Evolutionary conservation across 148 eudicot genomes (phyloP).

Genomic region (Rhododendron simsii): DNA sequence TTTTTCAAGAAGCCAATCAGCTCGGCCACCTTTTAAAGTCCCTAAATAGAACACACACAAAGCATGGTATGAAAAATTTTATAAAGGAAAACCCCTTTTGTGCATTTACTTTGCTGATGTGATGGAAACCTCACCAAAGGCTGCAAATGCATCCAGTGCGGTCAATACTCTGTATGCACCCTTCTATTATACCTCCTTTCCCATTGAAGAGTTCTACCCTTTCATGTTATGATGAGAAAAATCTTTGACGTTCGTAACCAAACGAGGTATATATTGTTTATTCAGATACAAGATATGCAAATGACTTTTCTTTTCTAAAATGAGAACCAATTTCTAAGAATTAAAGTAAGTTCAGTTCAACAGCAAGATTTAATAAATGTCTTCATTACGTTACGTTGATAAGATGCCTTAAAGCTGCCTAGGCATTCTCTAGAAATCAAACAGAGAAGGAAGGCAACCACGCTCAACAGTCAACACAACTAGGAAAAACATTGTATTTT

Average conservation of each 20-base stretch:
- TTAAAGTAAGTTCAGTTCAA: neutral
- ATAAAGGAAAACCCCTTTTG: neutral
- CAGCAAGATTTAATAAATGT: neutral
- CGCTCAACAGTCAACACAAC: neutral
- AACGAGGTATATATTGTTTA: neutral
- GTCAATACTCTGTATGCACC: constrained; percentile 70
- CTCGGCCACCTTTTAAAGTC: constrained; percentile 87
- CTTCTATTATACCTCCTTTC: constrained; percentile 79
- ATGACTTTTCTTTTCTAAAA: neutral
- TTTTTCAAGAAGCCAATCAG: constrained; percentile 98
- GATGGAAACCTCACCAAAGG: constrained; percentile 57
- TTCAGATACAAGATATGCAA: neutral
- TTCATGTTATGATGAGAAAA: constrained; percentile 33
- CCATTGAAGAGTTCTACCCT: constrained; percentile 98
- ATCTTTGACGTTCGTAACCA: neutral
- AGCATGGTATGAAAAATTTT: constrained; percentile 8
- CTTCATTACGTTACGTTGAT: neutral
- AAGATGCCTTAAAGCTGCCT: neutral
- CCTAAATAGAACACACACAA: constrained; percentile 37
- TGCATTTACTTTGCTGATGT: neutral
- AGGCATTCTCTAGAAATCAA: neutral
- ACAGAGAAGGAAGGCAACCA: neutral
- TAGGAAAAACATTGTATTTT: neutral
- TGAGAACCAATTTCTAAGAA: neutral
- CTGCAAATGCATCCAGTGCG: constrained; percentile 83